A percentile compares a stretch with the other conserved stretches of the same genome.
Evolutionary conservation across 2,329 filamentous ascomycete species (phyloP).

Genomic region (Colletotrichum lini): DNA sequence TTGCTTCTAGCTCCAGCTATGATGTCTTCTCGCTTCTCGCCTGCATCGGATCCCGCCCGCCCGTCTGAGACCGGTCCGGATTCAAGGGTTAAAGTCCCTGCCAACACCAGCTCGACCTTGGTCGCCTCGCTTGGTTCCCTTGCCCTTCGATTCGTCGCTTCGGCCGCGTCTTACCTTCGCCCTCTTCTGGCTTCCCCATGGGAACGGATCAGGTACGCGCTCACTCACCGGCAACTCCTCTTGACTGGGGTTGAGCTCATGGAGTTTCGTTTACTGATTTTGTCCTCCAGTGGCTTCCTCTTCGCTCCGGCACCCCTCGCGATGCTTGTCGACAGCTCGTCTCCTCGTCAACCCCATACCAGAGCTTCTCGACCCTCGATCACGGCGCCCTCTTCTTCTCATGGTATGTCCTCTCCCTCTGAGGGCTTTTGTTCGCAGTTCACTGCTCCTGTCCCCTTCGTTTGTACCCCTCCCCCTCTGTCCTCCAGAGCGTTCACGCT

Average conservation of each 20-base stretch:
- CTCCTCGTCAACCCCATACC: constrained; percentile 9
- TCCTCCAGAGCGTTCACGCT: constrained; percentile 13
- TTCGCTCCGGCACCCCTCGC: constrained; percentile 13
- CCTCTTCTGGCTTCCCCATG: background rate
- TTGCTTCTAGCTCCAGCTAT: constrained; percentile 20
- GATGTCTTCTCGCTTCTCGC: constrained; percentile 25
- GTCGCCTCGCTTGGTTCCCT: constrained; percentile 23
- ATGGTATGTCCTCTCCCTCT: constrained; percentile 16
- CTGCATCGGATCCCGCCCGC: constrained; percentile 20
- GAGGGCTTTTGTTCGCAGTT: constrained; percentile 12
- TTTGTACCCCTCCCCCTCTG: constrained; percentile 15
- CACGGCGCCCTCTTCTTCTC: constrained; percentile 20
- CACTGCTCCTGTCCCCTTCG: background rate
- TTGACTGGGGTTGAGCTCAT: background rate
- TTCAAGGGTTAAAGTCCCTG: constrained; percentile 21
- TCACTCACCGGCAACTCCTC: background rate
- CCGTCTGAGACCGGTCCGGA: constrained; percentile 24
- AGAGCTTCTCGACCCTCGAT: constrained; percentile 17
- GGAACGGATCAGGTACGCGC: background rate
- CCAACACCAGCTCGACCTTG: constrained; percentile 11
- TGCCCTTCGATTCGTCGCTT: constrained; percentile 3
- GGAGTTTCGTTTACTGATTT: background rate
- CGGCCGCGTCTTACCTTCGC: background rate
- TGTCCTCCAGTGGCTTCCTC: background rate
- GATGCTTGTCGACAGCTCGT: constrained; percentile 18